Conservation (phyloP, 169 alveolate genomes). For the Eimeria necatrix region DNA sequence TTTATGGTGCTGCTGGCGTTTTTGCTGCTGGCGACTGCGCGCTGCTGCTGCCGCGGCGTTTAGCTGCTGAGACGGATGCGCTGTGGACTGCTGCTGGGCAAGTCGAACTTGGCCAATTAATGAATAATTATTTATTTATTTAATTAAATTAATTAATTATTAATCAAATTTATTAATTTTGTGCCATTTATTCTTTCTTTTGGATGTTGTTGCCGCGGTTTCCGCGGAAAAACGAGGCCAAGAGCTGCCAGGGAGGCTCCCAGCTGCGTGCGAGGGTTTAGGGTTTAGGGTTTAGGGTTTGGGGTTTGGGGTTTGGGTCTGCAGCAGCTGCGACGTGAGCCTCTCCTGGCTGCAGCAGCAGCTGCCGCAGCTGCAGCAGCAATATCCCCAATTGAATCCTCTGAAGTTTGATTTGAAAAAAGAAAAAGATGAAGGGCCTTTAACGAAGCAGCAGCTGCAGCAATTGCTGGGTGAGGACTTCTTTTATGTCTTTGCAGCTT, state of each 20-base stretch:
- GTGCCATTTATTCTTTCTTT: too few relatives aligned
- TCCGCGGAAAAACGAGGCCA: too few relatives aligned
- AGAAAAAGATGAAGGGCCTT: not conserved
- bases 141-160: too few relatives aligned
- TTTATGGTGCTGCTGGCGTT: conserved; percentile 79
- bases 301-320: not conserved
- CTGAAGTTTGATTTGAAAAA: conserved; percentile 31
- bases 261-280: too few relatives aligned
- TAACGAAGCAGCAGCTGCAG: not conserved
- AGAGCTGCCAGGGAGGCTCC: too few relatives aligned
- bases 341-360: conserved; percentile 32
- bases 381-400: conserved; percentile 42
- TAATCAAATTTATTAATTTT: too few relatives aligned
- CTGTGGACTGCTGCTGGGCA: conserved; percentile 51
- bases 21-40: conserved; percentile 86
- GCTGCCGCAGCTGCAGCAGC: not conserved
- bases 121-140: too few relatives aligned
- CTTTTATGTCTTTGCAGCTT: not conserved
- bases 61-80: conserved; percentile 77
- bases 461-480: not conserved
- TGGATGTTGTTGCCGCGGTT: too few relatives aligned
- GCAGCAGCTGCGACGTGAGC: conserved; percentile 24
- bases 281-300: too few relatives aligned
- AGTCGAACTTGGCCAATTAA: not conserved
- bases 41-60: conserved; percentile 62